Conservation (phyloP, 495 filamentous ascomycete genomes). For the Diplogelasinospora grovesii region DNA sequence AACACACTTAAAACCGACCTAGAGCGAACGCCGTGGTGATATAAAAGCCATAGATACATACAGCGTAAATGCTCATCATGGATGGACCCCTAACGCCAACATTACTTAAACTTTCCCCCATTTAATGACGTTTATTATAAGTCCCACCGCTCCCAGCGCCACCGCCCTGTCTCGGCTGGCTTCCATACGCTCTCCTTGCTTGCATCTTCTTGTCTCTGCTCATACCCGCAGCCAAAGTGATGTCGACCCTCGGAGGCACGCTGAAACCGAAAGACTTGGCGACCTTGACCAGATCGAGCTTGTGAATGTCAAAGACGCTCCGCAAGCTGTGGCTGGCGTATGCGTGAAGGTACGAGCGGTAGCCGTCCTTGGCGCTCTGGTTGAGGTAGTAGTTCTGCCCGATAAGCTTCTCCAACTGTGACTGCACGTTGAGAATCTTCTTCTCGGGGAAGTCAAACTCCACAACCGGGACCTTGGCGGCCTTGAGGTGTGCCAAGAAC, state of each 20-base stretch:
- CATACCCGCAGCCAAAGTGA: constrained; percentile 81
- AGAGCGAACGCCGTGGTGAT: too few species aligned
- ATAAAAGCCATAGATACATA: too few species aligned
- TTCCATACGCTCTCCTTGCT: constrained; percentile 74
- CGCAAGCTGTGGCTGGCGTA: constrained; percentile 88
- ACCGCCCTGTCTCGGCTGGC: constrained; percentile 40
- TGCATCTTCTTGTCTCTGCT: constrained; percentile 76
- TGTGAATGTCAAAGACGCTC: constrained; percentile 87
- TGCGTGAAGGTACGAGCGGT: constrained; percentile 82
- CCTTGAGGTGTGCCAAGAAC: constrained; percentile 87
- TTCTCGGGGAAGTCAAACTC: constrained; percentile 92
- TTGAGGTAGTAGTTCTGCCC: constrained; percentile 94
- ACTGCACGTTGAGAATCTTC: constrained; percentile 92
- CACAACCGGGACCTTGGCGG: constrained; percentile 84
- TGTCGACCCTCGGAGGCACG: constrained; percentile 84
- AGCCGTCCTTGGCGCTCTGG: constrained; percentile 65
- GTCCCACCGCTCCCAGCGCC: too few species aligned
- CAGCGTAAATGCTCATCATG: too few species aligned
- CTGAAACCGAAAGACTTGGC: constrained; percentile 85
- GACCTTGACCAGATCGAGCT: constrained; percentile 87
- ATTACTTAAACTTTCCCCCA: too few species aligned
- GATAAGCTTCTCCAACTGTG: constrained; percentile 89
- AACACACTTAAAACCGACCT: too few species aligned
- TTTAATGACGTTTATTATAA: too few species aligned
- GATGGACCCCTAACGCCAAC: too few species aligned